Evolutionary conservation across 2,329 filamentous ascomycete genomes (phyloP), one percentile per base, ranked within the genome.

Genomic region (Aureobasidium sp.): DNA sequence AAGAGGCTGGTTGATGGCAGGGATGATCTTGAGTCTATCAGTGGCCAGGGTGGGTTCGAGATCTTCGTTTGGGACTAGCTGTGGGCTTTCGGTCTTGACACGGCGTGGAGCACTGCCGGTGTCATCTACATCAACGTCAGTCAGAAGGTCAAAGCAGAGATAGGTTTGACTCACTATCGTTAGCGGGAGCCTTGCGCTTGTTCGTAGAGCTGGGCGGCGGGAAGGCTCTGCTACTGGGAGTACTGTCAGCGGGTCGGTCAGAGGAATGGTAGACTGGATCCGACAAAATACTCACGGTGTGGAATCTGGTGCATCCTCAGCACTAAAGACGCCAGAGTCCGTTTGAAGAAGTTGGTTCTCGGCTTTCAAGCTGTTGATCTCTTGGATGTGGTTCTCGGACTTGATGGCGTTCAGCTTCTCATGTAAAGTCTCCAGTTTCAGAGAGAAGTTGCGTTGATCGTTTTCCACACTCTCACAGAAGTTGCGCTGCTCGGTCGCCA

Each of bases 391-490:
- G n/a, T 33, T 29, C 11, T 57, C 40, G 27, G 40, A 19, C 29
- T 57, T 57, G 53, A 57, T 27, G 4, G 29, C 29, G 15, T 57
- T 57, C 27, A 57, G 27, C 40, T 45, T 57, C 21, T 57, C 38
- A 2, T 38, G 33, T 2, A 43, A 13, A 15, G 9, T 6, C 3
- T 57, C 53, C n/a, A 57, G 53, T 15, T 11, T 21, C 21, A 23
- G n/a, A 4, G 23, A n/a, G 27, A 53, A n/a, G 31, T 42, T n/a
- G n/a, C n/a, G n/a, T n/a, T n/a, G n/a, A n/a, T n/a, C n/a, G n/a
- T n/a, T n/a, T n/a, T n/a, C n/a, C n/a, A n/a, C n/a, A n/a, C n/a
- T n/a, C n/a, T n/a, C n/a, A n/a, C n/a, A n/a, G n/a, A n/a, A n/a
- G n/a, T n/a, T 31, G 29, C 29, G 46, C 46, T 49, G 46, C 19